A percentile compares a stretch with the other conserved stretches of the same genome.
Conservation (phyloP, 2,329 filamentous ascomycete genomes). For the Fusarium bactridioides region DNA sequence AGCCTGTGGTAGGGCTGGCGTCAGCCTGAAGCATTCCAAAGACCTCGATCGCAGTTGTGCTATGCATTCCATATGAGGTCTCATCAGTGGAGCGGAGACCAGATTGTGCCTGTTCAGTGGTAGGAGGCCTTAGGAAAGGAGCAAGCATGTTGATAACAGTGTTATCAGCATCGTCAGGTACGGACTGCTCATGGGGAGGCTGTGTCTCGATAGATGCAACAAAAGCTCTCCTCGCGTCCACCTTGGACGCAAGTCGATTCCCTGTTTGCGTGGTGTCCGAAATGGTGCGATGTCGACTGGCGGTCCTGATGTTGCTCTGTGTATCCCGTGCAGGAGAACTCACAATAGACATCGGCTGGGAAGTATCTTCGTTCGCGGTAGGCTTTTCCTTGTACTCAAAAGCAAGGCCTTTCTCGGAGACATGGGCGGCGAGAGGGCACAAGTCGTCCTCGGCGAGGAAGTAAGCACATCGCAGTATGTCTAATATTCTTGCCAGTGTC, state of each 20-base stretch:
- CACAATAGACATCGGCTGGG: constrained; percentile 26
- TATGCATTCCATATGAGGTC: constrained; percentile 64
- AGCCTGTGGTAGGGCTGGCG: constrained; percentile 41
- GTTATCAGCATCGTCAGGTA: constrained; percentile 46
- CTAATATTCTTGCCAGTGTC: constrained; percentile 57
- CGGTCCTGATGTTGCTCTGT: constrained; percentile 9
- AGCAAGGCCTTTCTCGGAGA: constrained; percentile 42
- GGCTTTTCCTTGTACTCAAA: constrained; percentile 45
- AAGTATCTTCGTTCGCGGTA: not conserved
- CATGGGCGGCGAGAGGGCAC: constrained; percentile 49
- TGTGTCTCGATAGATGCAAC: constrained; percentile 12
- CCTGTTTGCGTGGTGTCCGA: constrained; percentile 15
- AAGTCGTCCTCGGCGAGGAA: constrained; percentile 53
- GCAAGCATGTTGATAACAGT: constrained; percentile 58
- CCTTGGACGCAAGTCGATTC: not conserved
- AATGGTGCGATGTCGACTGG: constrained; percentile 13
- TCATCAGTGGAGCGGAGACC: constrained; percentile 48
- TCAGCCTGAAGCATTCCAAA: constrained; percentile 53
- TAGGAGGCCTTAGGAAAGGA: constrained; percentile 57
- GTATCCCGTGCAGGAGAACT: constrained; percentile 15
- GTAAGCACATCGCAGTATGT: constrained; percentile 58
- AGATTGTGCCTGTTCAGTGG: constrained; percentile 48
- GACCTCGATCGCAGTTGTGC: constrained; percentile 58
- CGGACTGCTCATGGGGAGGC: constrained; percentile 11
- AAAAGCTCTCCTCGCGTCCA: constrained; percentile 1